Base-by-base conservation (phyloP, 73 alveolate species). In the Paramecium sexaurelia region DNA sequence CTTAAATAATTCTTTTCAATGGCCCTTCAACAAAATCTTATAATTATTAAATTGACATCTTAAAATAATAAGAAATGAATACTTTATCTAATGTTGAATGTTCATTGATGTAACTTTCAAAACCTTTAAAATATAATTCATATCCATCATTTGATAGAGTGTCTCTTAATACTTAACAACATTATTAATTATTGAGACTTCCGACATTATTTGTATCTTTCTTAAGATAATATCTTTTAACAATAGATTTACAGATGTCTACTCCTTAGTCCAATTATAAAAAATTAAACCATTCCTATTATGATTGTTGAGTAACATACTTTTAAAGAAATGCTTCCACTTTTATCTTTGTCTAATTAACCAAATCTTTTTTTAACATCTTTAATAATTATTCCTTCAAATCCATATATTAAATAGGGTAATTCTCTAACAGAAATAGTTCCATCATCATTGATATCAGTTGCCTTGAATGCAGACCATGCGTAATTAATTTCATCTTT, bases 221-320 rank as follows among this genome's bases (percentile, higher is more conserved):
- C 26, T 33, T 26, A 29, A 61, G 26, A 61, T 24, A 61, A 61
- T 61, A 61, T 8, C 82, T 61, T 10, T 61, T 61, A 5, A 61
- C 82, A 29, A 61, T 61, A 61, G 82, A 61, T 61, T 26, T 71
- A n/a, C 57, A 27, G 3, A 71, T 20, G 1, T 71, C 86, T 32
- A 71, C 57, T 71, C 86, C 86, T 15, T 71, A 20, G 11, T 35
- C 56, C 8, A 71, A 71, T 71, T 35, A 33, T 27, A 71, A 39
- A 22, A 17, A 71, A 27, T 27, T 36, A 33, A 71, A 71, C 86
- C 86, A 71, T 71, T 71, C 86, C 86, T 71, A 71, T 15, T 13
- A n/a, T 71, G 29, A 33, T 27, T 71, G 20, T 6, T 27, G 9
- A 13, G 2, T 71, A 27, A 11, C 29, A 13, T 71, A 71, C 85